Conservation (phyloP, 1,284 basidiomycete species). For the Phaffia rhodozyma region DNA sequence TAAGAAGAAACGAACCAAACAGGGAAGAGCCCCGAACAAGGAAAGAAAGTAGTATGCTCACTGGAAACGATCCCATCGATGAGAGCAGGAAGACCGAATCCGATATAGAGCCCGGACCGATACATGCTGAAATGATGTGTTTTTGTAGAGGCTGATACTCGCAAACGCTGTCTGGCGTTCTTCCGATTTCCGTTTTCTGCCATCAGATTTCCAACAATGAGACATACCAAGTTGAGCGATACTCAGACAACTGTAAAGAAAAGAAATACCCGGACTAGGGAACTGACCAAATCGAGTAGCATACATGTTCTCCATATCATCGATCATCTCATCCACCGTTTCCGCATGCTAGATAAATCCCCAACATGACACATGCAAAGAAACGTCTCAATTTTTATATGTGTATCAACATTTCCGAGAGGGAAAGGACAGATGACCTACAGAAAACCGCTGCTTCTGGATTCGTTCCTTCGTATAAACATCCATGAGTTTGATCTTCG, state of each 20-base stretch:
- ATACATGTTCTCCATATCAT: constrained; percentile 60
- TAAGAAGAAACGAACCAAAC: too few species aligned
- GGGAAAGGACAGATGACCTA: background rate
- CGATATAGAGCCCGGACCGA: constrained; percentile 61
- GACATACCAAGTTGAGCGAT: too few species aligned
- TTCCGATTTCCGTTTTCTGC: constrained; percentile 73
- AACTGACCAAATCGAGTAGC: constrained; percentile 58
- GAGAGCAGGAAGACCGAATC: constrained; percentile 64
- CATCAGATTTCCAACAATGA: constrained; percentile 21
- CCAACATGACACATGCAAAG: background rate
- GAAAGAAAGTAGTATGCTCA: constrained; percentile 32
- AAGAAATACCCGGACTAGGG: background rate
- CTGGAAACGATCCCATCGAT: constrained; percentile 56
- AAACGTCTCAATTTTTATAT: background rate
- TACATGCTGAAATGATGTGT: constrained; percentile 68
- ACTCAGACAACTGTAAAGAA: too few species aligned
- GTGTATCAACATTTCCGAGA: background rate
- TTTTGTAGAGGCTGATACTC: constrained; percentile 44
- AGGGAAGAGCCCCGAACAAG: too few species aligned
- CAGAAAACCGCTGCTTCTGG: constrained; percentile 34
- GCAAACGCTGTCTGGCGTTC: constrained; percentile 56
- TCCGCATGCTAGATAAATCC: constrained; percentile 44
- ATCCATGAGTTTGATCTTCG: constrained; percentile 51
- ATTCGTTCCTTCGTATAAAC: constrained; percentile 68
- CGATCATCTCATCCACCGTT: constrained; percentile 53